A percentile compares a stretch with the other conserved stretches of the same genome.
Conservation (phyloP, 31 red algal genomes). For the Porphyra umbilicalis region DNA sequence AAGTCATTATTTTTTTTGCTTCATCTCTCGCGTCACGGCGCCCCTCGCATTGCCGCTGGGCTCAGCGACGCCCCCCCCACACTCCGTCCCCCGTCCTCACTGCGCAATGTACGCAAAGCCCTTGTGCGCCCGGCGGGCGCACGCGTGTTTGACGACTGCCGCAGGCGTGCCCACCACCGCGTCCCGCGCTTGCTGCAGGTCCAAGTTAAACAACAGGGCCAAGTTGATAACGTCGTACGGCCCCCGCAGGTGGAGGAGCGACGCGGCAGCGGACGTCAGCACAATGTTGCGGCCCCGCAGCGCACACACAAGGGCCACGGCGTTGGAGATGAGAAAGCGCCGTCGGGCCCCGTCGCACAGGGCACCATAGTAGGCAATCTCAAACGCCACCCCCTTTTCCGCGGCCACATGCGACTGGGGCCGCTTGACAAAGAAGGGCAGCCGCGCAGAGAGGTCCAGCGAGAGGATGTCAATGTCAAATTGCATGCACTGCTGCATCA, state of each 20-base stretch:
- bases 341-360: slow-evolving; percentile 6
- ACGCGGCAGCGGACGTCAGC: slow-evolving; percentile 26
- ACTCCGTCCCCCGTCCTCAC: no score
- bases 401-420: slow-evolving; percentile 67
- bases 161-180: slow-evolving; percentile 14
- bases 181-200: slow-evolving; percentile 20
- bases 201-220: slow-evolving; percentile 26
- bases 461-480: slow-evolving; percentile 85
- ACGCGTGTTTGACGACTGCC: slow-evolving; percentile 13
- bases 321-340: slow-evolving; percentile 25
- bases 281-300: slow-evolving; percentile 19
- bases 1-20: no score
- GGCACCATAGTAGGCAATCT: slow-evolving; percentile 20
- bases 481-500: slow-evolving; percentile 74
- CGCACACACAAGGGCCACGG: slow-evolving; percentile 9
- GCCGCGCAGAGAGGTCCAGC: slow-evolving; percentile 16
- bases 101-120: slow-evolving; percentile 11
- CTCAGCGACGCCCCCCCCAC: no score
- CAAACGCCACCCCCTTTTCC: slow-evolving; percentile 49
- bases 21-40: no score
- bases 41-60: no score
- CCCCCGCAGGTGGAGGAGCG: slow-evolving; percentile 15
- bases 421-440: slow-evolving; percentile 38
- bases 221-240: slow-evolving; percentile 45
- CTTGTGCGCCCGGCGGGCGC: slow-evolving; percentile 13